phyloP scores from a whole-genome alignment of 257 asterid species.

The Gentiana dahurica region DNA sequence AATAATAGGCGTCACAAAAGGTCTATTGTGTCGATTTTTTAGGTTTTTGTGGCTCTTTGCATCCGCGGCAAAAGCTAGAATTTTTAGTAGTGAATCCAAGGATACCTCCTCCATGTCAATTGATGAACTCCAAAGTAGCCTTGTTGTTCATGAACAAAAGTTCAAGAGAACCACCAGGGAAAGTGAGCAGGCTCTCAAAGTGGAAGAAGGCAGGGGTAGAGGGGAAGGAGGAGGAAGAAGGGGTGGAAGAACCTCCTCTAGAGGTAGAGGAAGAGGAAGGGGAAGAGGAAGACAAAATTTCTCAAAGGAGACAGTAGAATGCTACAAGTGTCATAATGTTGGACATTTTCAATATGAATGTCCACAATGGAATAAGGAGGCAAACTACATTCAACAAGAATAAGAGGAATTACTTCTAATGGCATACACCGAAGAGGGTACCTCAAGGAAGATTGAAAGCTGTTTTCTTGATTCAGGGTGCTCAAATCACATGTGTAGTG shows the following conservation, averaged over 20 bases:
- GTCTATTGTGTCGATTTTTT: no score
- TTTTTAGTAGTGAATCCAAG: neutral
- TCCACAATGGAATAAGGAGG: conserved; percentile 1
- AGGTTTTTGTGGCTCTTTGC: no score
- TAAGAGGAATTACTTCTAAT: neutral
- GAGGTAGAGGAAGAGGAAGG: conserved; percentile 1
- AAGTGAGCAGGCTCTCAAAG: neutral
- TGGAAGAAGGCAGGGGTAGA: neutral
- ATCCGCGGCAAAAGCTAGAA: no score
- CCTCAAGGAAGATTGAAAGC: neutral
- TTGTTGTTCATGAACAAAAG: neutral
- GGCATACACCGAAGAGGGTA: neutral
- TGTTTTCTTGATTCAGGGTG: neutral
- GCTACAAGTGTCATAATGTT: neutral
- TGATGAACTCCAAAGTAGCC: conserved; percentile 1
- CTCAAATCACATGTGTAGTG: neutral
- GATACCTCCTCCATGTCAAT: neutral
- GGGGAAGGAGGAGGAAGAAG: neutral
- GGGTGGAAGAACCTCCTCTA: neutral
- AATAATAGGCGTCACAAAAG: no score
- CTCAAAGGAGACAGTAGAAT: neutral
- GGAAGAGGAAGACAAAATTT: neutral
- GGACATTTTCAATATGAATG: neutral
- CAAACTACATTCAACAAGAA: neutral
- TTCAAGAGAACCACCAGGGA: neutral